phyloP scores from a whole-genome alignment of 1,284 basidiomycete species.

The Kalmanozyma brasiliensis region DNA sequence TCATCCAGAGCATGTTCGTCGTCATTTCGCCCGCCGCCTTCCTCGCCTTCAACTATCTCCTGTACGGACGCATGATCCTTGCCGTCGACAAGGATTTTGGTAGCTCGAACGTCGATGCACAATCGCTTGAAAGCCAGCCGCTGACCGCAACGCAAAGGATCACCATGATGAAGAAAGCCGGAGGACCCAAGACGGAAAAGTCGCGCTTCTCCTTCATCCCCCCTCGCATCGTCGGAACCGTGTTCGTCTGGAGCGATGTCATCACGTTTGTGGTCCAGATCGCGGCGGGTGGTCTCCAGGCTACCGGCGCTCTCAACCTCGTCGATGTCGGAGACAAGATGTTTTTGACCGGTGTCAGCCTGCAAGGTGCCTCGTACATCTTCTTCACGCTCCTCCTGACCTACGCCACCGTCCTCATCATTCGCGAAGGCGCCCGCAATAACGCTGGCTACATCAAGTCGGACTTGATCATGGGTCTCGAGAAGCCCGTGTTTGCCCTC shows the following conservation, averaged over 20 bases:
- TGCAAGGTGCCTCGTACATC: slow-evolving; percentile 50
- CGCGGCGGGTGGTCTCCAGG: slow-evolving; percentile 48
- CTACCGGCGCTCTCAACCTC: slow-evolving; percentile 21
- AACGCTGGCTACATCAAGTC: not conserved
- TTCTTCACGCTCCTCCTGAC: slow-evolving; percentile 45
- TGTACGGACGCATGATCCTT: slow-evolving; percentile 49
- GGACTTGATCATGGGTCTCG: slow-evolving; percentile 21
- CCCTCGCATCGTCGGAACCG: slow-evolving; percentile 47
- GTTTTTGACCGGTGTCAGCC: slow-evolving; percentile 50
- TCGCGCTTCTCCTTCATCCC: slow-evolving; percentile 48
- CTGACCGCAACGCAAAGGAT: slow-evolving; percentile 25
- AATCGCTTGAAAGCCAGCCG: slow-evolving; percentile 21
- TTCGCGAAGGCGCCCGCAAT: slow-evolving; percentile 15
- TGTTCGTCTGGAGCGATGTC: slow-evolving; percentile 63
- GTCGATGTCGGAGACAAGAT: slow-evolving; percentile 42
- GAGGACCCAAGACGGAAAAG: slow-evolving; percentile 32
- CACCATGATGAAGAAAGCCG: slow-evolving; percentile 33
- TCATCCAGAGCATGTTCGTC: slow-evolving; percentile 46
- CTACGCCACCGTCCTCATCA: slow-evolving; percentile 25
- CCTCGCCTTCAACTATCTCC: slow-evolving; percentile 59
- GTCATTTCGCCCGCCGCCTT: slow-evolving; percentile 53
- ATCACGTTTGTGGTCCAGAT: slow-evolving; percentile 57
- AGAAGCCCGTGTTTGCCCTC: slow-evolving; percentile 23
- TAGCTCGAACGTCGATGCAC: slow-evolving; percentile 16
- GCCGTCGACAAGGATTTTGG: slow-evolving; percentile 41